Conservation (phyloP, 257 asterid genomes). For the Salvia rosmarinus region DNA sequence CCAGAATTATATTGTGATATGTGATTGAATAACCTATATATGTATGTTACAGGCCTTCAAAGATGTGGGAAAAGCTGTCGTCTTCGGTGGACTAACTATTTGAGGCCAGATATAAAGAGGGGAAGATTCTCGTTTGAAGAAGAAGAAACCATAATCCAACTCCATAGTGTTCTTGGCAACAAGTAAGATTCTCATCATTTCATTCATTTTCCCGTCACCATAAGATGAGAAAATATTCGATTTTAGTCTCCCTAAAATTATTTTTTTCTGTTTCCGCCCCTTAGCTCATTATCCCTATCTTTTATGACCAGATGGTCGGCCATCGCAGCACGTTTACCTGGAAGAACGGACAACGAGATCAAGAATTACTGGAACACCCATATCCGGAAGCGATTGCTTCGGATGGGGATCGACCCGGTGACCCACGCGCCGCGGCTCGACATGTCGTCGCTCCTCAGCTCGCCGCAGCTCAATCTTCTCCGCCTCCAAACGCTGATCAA, state of each 20-base stretch:
- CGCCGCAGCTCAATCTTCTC: slow-evolving; percentile 58
- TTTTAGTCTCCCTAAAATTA: no score
- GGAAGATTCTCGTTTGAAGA: slow-evolving; percentile 86
- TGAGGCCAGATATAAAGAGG: slow-evolving; percentile 85
- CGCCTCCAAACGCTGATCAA: slow-evolving; percentile 71
- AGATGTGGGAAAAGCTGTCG: slow-evolving; percentile 87
- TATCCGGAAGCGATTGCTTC: slow-evolving; percentile 68
- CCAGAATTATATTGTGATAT: no score
- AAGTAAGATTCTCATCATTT: slow-evolving; percentile 50
- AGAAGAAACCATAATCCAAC: slow-evolving; percentile 81
- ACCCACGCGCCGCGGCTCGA: slow-evolving; percentile 76
- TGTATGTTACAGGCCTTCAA: slow-evolving; percentile 65
- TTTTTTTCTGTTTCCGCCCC: no score
- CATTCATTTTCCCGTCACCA: background rate
- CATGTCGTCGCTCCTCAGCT: slow-evolving; percentile 57
- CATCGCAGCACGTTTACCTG: slow-evolving; percentile 75
- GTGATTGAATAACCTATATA: no score
- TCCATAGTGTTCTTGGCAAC: slow-evolving; percentile 82
- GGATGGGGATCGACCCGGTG: slow-evolving; percentile 80
- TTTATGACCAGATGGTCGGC: slow-evolving; percentile 72
- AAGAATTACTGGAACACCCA: slow-evolving; percentile 92
- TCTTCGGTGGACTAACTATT: slow-evolving; percentile 77
- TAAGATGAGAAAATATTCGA: background rate
- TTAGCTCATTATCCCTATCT: no score
- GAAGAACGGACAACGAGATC: slow-evolving; percentile 86